These are phyloP conservation scores for Triangularia verruculosa DNA, from an alignment of 2,329 filamentous ascomycete species.

Conservation along the genomic window DNA sequence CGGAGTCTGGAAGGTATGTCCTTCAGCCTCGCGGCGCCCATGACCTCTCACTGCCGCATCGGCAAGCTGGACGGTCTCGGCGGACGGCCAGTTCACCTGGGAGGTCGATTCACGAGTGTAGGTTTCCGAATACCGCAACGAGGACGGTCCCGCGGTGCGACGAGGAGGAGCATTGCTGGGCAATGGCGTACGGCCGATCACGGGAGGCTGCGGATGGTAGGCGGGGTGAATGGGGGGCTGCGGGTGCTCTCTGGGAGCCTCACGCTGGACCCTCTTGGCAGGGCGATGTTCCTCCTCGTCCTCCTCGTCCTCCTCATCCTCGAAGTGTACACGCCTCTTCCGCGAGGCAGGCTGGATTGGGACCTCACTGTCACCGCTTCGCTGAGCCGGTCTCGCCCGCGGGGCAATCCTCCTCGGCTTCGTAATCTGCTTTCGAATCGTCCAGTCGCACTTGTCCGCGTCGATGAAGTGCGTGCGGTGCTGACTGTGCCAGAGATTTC, in stretches of 20 bases:
- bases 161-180: background rate
- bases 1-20: background rate
- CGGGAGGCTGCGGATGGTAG: background rate
- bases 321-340: background rate
- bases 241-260: background rate
- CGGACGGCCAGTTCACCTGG: background rate
- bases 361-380: background rate
- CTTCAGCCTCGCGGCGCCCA: background rate
- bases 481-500: conserved; percentile 3
- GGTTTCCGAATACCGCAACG: no score
- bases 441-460: conserved; percentile 20
- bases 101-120: background rate
- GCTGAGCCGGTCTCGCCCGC: background rate
- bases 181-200: background rate
- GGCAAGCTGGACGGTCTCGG: background rate
- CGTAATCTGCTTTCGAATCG: background rate
- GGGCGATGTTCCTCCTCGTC: background rate
- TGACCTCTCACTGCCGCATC: background rate
- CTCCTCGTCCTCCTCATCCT: background rate
- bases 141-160: background rate
- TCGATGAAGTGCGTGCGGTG: conserved; percentile 21
- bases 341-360: background rate
- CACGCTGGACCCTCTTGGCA: background rate
- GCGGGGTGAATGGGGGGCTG: background rate
- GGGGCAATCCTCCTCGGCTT: background rate